phyloP scores from a whole-genome alignment of 2,329 filamentous ascomycete species.

The Hysterium pulicare region DNA sequence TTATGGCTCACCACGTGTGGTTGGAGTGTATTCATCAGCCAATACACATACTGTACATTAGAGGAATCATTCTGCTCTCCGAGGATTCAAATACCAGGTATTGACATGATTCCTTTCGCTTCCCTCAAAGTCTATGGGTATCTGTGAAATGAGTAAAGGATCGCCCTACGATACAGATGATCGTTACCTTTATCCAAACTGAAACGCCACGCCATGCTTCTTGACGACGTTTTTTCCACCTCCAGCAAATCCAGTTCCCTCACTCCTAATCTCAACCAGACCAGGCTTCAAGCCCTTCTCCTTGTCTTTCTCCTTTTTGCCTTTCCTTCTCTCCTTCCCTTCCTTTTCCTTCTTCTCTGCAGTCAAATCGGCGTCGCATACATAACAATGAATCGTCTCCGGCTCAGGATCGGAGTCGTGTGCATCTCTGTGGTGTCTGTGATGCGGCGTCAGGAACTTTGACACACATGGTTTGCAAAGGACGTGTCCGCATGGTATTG shows the following conservation, averaged over 20 bases:
- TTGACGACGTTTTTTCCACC: slow-evolving; percentile 80
- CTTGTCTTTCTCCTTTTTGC: slow-evolving; percentile 41
- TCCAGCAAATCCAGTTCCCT: slow-evolving; percentile 90
- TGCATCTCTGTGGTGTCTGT: slow-evolving; percentile 41
- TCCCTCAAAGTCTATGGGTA: too few species aligned
- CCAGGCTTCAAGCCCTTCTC: slow-evolving; percentile 65
- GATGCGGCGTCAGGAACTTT: slow-evolving; percentile 65
- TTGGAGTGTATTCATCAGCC: too few species aligned
- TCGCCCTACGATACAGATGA: neutral
- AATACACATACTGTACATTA: too few species aligned
- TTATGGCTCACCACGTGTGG: too few species aligned
- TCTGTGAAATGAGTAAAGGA: neutral
- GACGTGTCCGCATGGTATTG: slow-evolving; percentile 88
- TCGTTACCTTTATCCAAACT: slow-evolving; percentile 33
- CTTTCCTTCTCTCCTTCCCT: slow-evolving; percentile 25
- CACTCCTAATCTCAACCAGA: slow-evolving; percentile 73
- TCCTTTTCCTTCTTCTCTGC: slow-evolving; percentile 17
- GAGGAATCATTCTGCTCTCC: too few species aligned
- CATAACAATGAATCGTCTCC: slow-evolving; percentile 68
- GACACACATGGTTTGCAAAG: slow-evolving; percentile 80
- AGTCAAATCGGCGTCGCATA: slow-evolving; percentile 78
- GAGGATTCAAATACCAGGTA: too few species aligned
- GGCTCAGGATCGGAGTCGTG: slow-evolving; percentile 57
- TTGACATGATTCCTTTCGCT: too few species aligned
- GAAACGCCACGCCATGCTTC: slow-evolving; percentile 75